Percentiles rank a stretch among this genome's conserved stretches.
Evolutionary conservation across 352 stramenopile species (phyloP).

Genomic region (Phytopythium delawarense): DNA sequence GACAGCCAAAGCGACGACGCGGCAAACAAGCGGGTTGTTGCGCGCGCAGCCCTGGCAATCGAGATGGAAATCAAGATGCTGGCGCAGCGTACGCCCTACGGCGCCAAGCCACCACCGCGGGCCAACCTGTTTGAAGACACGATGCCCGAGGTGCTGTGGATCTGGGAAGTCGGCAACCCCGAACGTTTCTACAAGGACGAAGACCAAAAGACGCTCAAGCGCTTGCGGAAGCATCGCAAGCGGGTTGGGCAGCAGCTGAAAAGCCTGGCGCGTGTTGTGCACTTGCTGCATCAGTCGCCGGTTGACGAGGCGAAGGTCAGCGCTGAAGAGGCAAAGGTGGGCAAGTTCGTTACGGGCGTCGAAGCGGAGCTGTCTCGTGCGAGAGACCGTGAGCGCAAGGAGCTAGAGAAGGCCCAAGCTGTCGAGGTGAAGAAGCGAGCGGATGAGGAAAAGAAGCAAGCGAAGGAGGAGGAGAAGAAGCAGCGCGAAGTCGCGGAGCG

Average conservation of each 20-base stretch:
- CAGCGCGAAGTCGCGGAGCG: constrained; percentile 55
- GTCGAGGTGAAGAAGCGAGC: constrained; percentile 56
- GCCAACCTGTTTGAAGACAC: constrained; percentile 83
- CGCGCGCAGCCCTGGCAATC: constrained; percentile 29
- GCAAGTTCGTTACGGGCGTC: constrained; percentile 62
- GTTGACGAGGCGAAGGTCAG: constrained; percentile 80
- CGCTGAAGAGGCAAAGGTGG: constrained; percentile 75
- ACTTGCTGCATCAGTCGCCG: constrained; percentile 58
- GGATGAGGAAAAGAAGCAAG: constrained; percentile 50
- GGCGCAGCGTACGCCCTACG: constrained; percentile 69
- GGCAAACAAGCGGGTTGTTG: constrained; percentile 7
- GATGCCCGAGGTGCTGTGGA: constrained; percentile 66
- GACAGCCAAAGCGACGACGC: constrained; percentile 4
- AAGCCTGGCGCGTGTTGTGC: constrained; percentile 55
- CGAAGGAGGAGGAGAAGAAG: constrained; percentile 59
- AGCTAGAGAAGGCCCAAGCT: constrained; percentile 49
- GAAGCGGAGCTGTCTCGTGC: constrained; percentile 63
- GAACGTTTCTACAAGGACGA: constrained; percentile 71
- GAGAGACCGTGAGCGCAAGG: constrained; percentile 47
- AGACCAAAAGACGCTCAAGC: constrained; percentile 70
- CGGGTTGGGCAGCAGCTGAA: constrained; percentile 70
- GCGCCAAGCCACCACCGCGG: constrained; percentile 47
- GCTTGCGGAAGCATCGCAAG: constrained; percentile 76
- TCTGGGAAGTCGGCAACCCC: constrained; percentile 78
- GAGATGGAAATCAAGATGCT: constrained; percentile 90